These are phyloP conservation scores for Acacia crassicarpa DNA, from an alignment of 306 rosid genomes.

Conservation along the genomic window DNA sequence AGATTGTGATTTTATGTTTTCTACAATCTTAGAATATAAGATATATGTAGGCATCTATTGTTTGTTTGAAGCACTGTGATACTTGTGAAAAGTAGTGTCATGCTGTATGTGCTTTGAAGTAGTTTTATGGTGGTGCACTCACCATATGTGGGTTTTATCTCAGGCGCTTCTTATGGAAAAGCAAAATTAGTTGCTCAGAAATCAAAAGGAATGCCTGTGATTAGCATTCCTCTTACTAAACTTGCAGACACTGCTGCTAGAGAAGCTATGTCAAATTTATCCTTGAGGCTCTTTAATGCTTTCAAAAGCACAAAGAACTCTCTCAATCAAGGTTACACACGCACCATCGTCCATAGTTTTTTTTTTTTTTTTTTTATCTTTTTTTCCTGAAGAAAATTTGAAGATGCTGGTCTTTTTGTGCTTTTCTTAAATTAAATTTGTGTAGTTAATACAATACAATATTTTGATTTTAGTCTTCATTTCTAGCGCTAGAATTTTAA, in stretches of 20 bases:
- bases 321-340: constrained; percentile 48
- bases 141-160: constrained; percentile 11
- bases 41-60: constrained; percentile 7
- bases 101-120: constrained; percentile 16
- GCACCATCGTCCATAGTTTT: neutral
- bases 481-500: constrained; percentile 1
- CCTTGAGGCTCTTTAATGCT: constrained; percentile 62
- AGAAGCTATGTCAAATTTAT: constrained; percentile 59
- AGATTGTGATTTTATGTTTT: constrained; percentile 4
- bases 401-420: constrained; percentile 16
- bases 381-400: neutral
- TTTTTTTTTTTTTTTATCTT: neutral
- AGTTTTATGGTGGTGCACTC: constrained; percentile 22
- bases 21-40: neutral
- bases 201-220: constrained; percentile 86
- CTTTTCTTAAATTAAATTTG: constrained; percentile 15
- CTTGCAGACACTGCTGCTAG: constrained; percentile 62
- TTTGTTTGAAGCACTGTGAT: constrained; percentile 21
- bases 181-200: constrained; percentile 81
- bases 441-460: constrained; percentile 1
- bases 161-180: constrained; percentile 62
- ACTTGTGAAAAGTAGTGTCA: constrained; percentile 22
- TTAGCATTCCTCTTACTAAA: constrained; percentile 67
- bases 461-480: constrained; percentile 12
- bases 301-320: constrained; percentile 46